Evolutionary conservation across 78 protist species (phyloP), one percentile per base, ranked within the genome.

Genomic region (Dictyostelium discoideum): DNA sequence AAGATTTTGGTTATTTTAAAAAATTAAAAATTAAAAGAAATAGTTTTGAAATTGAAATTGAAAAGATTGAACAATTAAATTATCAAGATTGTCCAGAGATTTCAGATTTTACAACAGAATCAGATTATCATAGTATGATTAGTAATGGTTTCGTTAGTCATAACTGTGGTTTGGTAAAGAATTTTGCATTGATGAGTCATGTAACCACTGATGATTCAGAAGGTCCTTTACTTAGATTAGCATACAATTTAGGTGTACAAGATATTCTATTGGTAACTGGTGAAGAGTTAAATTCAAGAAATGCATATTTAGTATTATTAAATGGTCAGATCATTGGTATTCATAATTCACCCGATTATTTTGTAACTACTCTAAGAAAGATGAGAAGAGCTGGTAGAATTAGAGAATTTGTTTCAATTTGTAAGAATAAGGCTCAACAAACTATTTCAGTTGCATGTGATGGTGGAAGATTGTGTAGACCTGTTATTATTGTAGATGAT

Each of bases 291-390:
- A 72, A 93, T 44, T 44, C 85, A 11, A 37, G 69, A 26, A 40
- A 84, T 26, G 92, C 98, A 14, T 97, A 98, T 10, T 98, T 99
- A 93, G 92, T 99, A 63, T 99, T 99, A 40, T 96, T 99, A 87
- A 99, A 99, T 96, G 99, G 99, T 72, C 63, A 63, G 37, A 99
- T 99, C 99, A 95, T 98, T 22, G 99, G 99, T 48, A 87, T 99
- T 72, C 98, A 98, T 89, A 42, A 65, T 76, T 80, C 98, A 48
- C 99, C 99, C 1, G 84, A 96, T 18, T 26, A 85, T 42, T 86
- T 99, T 32, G 96, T 99, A n/a, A 18, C 32, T 22, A 83, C 85
- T 65, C 85, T 99, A 37, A 96, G 98, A 48, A 22, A 44, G 32
- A 3, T 97, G 54, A 97, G 99, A 39, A 92, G 99, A 24, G n/a